These are phyloP conservation scores for Cornus controversa DNA, from an alignment of 148 eudicot species.

Conservation along the genomic window DNA sequence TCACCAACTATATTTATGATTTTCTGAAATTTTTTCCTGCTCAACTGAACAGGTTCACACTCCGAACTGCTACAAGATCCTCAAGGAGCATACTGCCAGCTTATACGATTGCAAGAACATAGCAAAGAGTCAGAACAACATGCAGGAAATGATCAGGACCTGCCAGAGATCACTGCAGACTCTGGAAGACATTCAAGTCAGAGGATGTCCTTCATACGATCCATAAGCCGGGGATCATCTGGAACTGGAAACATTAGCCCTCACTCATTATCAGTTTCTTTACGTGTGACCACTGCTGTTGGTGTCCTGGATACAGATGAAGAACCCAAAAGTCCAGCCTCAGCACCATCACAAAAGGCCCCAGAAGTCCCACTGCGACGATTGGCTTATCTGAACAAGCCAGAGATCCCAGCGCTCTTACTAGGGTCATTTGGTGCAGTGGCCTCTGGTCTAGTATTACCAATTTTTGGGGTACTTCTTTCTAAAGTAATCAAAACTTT, in stretches of 20 bases:
- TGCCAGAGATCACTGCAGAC: conserved; percentile 7
- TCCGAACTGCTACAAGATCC: conserved; percentile 12
- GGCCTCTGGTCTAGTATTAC: conserved; percentile 9
- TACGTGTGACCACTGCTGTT: neutral
- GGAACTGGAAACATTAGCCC: conserved; percentile 16
- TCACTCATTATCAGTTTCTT: conserved; percentile 20
- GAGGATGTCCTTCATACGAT: conserved; percentile 6
- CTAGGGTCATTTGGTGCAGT: conserved; percentile 15
- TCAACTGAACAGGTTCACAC: conserved; percentile 28
- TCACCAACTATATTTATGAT: too few species aligned
- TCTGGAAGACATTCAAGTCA: conserved; percentile 19
- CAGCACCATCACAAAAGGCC: too few species aligned
- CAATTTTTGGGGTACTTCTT: too few species aligned
- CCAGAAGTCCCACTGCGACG: conserved; percentile 12
- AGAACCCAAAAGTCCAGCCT: conserved; percentile 4
- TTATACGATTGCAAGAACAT: conserved; percentile 21
- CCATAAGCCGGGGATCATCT: conserved; percentile 10
- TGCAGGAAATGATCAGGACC: neutral
- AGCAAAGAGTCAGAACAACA: conserved; percentile 11
- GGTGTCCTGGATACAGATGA: neutral
- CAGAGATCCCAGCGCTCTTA: conserved; percentile 12
- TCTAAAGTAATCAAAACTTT: too few species aligned
- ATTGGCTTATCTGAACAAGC: conserved; percentile 22
- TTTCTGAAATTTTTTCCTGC: too few species aligned
- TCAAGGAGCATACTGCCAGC: conserved; percentile 14